Evolutionary conservation across 176 grass and related monocot genomes (phyloP).

Genomic region (Rhipidocladum racemiflorum): DNA sequence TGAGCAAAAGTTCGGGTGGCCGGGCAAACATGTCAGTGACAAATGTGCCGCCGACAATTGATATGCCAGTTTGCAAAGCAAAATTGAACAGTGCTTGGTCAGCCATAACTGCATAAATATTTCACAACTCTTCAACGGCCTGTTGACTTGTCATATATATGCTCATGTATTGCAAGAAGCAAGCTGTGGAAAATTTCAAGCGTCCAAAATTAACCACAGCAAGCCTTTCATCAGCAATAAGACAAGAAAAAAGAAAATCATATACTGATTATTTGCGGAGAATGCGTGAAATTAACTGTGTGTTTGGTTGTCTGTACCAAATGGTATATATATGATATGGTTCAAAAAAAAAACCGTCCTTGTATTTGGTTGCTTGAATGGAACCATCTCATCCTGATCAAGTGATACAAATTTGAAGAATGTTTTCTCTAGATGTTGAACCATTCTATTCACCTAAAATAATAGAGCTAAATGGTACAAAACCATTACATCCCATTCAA

Average conservation of each 20-base stretch:
- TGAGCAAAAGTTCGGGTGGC: too few relatives aligned
- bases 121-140: too few relatives aligned
- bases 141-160: neutral
- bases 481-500: too few relatives aligned
- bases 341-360: too few relatives aligned
- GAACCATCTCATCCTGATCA: too few relatives aligned
- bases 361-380: too few relatives aligned
- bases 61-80: neutral
- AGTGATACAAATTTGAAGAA: too few relatives aligned
- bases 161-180: neutral
- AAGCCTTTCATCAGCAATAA: neutral
- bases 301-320: too few relatives aligned
- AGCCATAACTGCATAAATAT: neutral
- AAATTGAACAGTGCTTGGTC: neutral
- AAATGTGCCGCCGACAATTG: neutral
- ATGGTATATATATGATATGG: too few relatives aligned
- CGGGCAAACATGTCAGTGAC: neutral
- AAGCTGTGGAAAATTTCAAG: neutral
- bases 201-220: neutral
- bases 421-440: too few relatives aligned
- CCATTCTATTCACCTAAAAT: too few relatives aligned
- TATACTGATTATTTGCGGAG: neutral
- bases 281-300: neutral
- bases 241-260: neutral
- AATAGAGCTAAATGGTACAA: too few relatives aligned